These are phyloP conservation scores for Phytophthora tubulina DNA, from an alignment of 352 stramenopile species.

Conservation along the genomic window DNA sequence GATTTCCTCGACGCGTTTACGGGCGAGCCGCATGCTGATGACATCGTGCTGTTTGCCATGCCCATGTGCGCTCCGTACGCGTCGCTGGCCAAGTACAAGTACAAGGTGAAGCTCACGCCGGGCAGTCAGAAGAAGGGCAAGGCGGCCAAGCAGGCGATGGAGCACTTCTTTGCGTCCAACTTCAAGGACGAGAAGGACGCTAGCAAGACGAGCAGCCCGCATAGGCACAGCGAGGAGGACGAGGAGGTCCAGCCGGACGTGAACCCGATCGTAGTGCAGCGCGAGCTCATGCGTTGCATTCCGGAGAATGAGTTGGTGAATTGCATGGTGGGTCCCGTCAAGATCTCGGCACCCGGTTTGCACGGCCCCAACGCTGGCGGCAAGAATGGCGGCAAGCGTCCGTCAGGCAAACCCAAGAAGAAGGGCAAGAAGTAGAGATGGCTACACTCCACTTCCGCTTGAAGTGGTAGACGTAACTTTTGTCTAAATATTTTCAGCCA, in stretches of 20 bases:
- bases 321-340: constrained; percentile 92
- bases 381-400: constrained; percentile 54
- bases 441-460: constrained; percentile 30
- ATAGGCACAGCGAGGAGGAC: constrained; percentile 27
- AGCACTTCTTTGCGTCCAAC: constrained; percentile 82
- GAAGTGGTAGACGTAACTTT: constrained; percentile 8
- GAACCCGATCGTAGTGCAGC: constrained; percentile 78
- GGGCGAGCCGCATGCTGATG: constrained; percentile 75
- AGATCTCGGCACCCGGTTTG: constrained; percentile 85
- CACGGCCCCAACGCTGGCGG: constrained; percentile 39
- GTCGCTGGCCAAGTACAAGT: constrained; percentile 90
- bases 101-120: constrained; percentile 93
- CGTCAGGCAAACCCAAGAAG: constrained; percentile 44
- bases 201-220: constrained; percentile 20
- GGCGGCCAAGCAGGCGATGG: constrained; percentile 87
- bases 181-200: constrained; percentile 75
- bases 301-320: constrained; percentile 90
- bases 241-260: constrained; percentile 57
- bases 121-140: constrained; percentile 93
- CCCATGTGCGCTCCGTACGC: constrained; percentile 93
- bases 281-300: constrained; percentile 91
- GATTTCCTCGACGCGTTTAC: constrained; percentile 91
- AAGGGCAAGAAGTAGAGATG: constrained; percentile 46
- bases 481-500: constrained; percentile 22
- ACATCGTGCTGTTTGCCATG: constrained; percentile 91